Evolutionary conservation across 2,329 filamentous ascomycete genomes (phyloP).

Genomic region (Colletotrichum higginsianum): DNA sequence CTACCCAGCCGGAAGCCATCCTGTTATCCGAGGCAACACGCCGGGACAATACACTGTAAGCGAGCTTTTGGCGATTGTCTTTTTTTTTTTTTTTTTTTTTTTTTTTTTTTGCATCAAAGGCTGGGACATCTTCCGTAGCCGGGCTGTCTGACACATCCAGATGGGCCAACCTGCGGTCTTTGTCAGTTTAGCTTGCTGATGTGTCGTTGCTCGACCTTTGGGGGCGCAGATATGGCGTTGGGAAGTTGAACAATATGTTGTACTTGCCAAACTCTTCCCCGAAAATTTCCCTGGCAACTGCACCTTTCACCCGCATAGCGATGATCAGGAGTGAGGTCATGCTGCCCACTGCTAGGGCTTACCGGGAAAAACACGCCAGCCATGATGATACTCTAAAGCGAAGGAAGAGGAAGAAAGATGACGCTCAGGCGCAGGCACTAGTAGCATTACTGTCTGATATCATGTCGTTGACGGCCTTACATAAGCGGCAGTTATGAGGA

Average conservation of each 20-base stretch:
- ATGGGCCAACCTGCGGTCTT: neutral
- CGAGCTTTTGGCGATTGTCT: neutral
- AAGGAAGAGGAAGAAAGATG: too few relatives aligned
- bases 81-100: too few relatives aligned
- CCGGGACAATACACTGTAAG: neutral
- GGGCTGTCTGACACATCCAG: slow-evolving; percentile 6
- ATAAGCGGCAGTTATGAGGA: slow-evolving; percentile 21
- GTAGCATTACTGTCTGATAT: neutral
- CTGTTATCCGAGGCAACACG: neutral
- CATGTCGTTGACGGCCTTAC: slow-evolving; percentile 26
- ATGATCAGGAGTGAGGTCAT: neutral
- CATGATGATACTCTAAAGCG: too few relatives aligned
- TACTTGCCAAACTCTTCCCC: neutral
- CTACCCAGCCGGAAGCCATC: neutral
- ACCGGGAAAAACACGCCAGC: too few relatives aligned
- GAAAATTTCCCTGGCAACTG: neutral
- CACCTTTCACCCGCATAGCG: neutral
- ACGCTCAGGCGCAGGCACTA: neutral
- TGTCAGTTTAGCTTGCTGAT: neutral
- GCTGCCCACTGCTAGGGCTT: slow-evolving; percentile 10
- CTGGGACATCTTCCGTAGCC: neutral
- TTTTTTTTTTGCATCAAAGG: neutral
- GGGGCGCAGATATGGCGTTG: neutral
- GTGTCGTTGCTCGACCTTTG: neutral
- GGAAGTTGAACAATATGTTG: neutral